Evolutionary conservation across 2,329 filamentous ascomycete genomes (phyloP).

Genomic region (Amylocarpus encephaloides): DNA sequence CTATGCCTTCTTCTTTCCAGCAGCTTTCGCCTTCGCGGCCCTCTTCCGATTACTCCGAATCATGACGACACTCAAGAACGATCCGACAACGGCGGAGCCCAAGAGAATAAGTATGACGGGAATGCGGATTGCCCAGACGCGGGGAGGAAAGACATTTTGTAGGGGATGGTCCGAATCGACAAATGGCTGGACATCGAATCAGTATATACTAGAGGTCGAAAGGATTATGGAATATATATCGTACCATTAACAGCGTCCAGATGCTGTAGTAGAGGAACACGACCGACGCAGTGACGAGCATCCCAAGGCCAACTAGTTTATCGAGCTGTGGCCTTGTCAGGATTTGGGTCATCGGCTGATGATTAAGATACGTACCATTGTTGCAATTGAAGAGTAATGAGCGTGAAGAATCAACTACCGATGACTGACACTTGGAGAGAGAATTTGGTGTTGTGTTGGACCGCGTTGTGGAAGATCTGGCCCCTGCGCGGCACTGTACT

Average conservation of each 20-base stretch:
- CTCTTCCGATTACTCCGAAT: slow-evolving; percentile 98
- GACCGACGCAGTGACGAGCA: slow-evolving; percentile 66
- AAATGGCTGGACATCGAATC: slow-evolving; percentile 64
- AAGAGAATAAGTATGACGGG: slow-evolving; percentile 94
- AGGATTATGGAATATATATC: slow-evolving; percentile 19
- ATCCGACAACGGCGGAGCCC: slow-evolving; percentile 87
- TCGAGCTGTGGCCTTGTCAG: slow-evolving; percentile 61
- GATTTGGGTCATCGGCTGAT: background rate
- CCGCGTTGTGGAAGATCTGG: background rate
- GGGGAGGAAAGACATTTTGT: slow-evolving; percentile 90
- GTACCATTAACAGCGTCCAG: slow-evolving; percentile 96
- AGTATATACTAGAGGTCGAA: slow-evolving; percentile 1
- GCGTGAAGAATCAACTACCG: slow-evolving; percentile 20
- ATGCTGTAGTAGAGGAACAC: slow-evolving; percentile 91
- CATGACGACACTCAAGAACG: slow-evolving; percentile 95
- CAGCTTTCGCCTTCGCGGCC: slow-evolving; percentile 84
- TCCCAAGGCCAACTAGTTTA: slow-evolving; percentile 71
- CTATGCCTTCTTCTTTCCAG: slow-evolving; percentile 80
- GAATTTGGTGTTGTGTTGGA: background rate
- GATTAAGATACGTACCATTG: slow-evolving; percentile 27
- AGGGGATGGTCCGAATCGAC: slow-evolving; percentile 92
- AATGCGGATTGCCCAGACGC: slow-evolving; percentile 97
- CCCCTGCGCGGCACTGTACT: no score
- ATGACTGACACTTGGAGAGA: slow-evolving; percentile 9
- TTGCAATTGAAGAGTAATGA: slow-evolving; percentile 27